Evolutionary conservation across 2,329 filamentous ascomycete species (phyloP), one percentile per base, ranked within the genome.

Genomic region (Colletotrichum karsti): DNA sequence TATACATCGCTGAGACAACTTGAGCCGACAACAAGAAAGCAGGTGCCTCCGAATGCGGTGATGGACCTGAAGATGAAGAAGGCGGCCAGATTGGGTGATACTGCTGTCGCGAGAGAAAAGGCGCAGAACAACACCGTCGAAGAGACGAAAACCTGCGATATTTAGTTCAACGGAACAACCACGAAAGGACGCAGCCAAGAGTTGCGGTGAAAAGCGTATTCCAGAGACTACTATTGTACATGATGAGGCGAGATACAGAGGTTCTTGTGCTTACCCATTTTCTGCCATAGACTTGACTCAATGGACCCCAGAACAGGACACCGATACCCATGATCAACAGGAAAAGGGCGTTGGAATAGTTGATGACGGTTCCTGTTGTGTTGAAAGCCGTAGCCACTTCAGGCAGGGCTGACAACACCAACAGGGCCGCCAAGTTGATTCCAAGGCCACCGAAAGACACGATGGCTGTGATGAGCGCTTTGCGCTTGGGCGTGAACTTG

Each of bases 41-140:
- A 86, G 0, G 90, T 93, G 9, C 91, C 91, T 80, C 92, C 88
- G 69, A 92, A 91, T 0, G 90, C 91, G 0, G 90, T 92, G 66
- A 93, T 79, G 72, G 91, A 86, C 2, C 91, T 88, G 74, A 93
- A 92, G 46, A 92, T 80, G 74, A 91, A 92, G 75, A 90, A 93
- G 0, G 87, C 80, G 1, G 84, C 84, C 7, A 93, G 80, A 71
- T 92, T 91, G 0, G 91, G 90, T 2, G 91, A 85, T 5, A 92
- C 78, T 0, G 91, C 90, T 0, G 90, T 92, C 39, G 89, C 91
- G 26, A 91, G 83, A 20, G 86, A 90, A 74, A 91, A 92, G 1
- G 79, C 84, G 46, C 87, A 86, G 77, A 93, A 92, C 1, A 92
- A 79, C 2, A 71, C 62, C 9, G 72, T 70, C 9, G 70, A 70